Base-by-base conservation (phyloP, 2,329 filamentous ascomycete genomes). In the Alternaria panax region DNA sequence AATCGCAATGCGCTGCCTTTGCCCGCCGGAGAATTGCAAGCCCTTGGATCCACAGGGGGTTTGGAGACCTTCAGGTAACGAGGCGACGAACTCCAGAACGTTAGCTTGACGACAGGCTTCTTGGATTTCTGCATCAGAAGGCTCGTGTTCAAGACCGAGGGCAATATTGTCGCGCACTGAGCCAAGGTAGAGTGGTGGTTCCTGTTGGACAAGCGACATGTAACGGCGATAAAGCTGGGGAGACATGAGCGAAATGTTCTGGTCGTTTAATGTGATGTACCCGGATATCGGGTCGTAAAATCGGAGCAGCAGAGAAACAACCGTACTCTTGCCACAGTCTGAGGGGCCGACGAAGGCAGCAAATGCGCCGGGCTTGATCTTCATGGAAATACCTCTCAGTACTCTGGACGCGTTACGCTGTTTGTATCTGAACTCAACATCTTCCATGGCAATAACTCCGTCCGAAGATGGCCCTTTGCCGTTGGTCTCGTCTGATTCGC, bases 321-420 rank as follows among this genome's bases (percentile, higher is more conserved):
- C 95, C 0, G 94, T 97, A 57, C 88, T 92, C 82, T 97, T 97
- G 60, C 94, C 93, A 73, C 93, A 97, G 3, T 94, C 93, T 30
- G 90, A 93, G 0, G 93, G 89, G 12, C 93, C 94, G 16, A 97
- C 94, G 2, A 97, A 85, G 0, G 58, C 61, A 11, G 52, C 42
- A n/a, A 48, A 52, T 16, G 43, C n/a, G 7, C 55, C 80, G 53
- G 81, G 79, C 0, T 75, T 68, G 1, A 82, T 89, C 91, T 82
- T 52, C 28, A 40, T 53, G 27, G 14, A 47, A 36, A 56, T 42
- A 40, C 52, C 51, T 55, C 42, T 64, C 3, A 59, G n/a, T 9
- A 59, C 46, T 12, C 12, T 4, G 20, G 32, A 48, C 9, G 56
- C 41, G 12, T 46, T 27, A 16, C 56, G 56, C 7, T 42, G 41